Evolutionary conservation across 2,329 filamentous ascomycete genomes (phyloP).

Genomic region (Fusarium subtropicale): DNA sequence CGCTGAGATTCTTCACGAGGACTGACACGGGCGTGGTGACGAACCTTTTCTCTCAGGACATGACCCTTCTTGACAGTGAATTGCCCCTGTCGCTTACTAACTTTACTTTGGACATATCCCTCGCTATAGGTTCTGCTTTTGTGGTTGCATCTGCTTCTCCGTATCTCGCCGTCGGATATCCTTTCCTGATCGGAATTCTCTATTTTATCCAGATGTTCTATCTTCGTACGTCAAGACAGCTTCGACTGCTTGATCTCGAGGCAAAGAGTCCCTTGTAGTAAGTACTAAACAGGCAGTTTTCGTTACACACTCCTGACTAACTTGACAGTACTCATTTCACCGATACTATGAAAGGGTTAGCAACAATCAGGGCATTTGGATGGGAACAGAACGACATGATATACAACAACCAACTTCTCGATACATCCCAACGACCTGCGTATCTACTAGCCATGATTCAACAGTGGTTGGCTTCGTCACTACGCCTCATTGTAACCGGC

Average conservation of each 20-base stretch:
- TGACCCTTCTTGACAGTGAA: constrained; percentile 56
- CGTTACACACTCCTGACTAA: not conserved
- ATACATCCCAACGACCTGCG: constrained; percentile 66
- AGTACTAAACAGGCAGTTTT: no score
- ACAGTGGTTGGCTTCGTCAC: constrained; percentile 50
- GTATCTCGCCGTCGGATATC: constrained; percentile 63
- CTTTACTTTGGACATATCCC: constrained; percentile 34
- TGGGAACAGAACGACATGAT: constrained; percentile 55
- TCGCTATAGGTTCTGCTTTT: constrained; percentile 57
- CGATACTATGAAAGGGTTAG: constrained; percentile 66
- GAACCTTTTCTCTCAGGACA: constrained; percentile 61
- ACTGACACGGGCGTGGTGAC: constrained; percentile 57
- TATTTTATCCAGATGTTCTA: constrained; percentile 68
- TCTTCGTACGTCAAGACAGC: constrained; percentile 68
- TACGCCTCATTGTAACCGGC: constrained; percentile 62
- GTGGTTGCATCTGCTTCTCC: constrained; percentile 58
- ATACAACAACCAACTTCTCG: constrained; percentile 61
- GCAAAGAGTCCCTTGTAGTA: constrained; percentile 63
- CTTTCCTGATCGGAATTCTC: constrained; percentile 58
- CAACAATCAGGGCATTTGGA: constrained; percentile 67
- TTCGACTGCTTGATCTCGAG: constrained; percentile 71
- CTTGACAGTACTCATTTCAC: constrained; percentile 60
- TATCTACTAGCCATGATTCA: constrained; percentile 67
- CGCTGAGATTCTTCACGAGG: constrained; percentile 56
- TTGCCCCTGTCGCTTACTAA: constrained; percentile 53